Conservation (phyloP, 345 rosid genomes). For the Alliaria petiolata region DNA sequence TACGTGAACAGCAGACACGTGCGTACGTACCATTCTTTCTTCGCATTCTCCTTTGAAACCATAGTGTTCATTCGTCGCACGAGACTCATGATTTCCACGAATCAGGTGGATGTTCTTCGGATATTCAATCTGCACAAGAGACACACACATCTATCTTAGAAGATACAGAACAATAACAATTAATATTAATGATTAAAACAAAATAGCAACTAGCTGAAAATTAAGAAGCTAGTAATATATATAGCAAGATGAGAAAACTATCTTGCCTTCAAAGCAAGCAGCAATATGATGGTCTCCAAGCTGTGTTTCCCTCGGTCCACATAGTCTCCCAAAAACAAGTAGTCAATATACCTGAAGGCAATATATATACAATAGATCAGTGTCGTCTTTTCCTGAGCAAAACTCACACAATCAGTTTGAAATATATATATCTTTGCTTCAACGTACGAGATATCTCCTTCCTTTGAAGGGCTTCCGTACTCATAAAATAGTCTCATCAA, state of each 20-base stretch:
- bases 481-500: slow-evolving; percentile 75
- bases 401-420: neutral
- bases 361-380: neutral
- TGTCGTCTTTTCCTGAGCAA: neutral
- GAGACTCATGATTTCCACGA: slow-evolving; percentile 93
- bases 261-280: slow-evolving; percentile 88
- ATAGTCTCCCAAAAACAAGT: slow-evolving; percentile 89
- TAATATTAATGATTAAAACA: neutral
- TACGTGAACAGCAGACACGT: neutral
- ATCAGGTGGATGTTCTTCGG: slow-evolving; percentile 81
- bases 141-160: neutral
- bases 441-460: slow-evolving; percentile 87
- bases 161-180: neutral
- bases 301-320: slow-evolving; percentile 95
- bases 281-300: slow-evolving; percentile 81
- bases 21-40: slow-evolving; percentile 58
- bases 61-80: slow-evolving; percentile 54
- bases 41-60: slow-evolving; percentile 81
- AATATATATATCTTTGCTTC: neutral
- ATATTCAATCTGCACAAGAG: slow-evolving; percentile 59
- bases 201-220: neutral
- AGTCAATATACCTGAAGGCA: slow-evolving; percentile 76
- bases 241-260: neutral
- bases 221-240: neutral
- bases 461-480: slow-evolving; percentile 72